phyloP scores from a whole-genome alignment of 257 asterid species.

The Solanum bukasovii region DNA sequence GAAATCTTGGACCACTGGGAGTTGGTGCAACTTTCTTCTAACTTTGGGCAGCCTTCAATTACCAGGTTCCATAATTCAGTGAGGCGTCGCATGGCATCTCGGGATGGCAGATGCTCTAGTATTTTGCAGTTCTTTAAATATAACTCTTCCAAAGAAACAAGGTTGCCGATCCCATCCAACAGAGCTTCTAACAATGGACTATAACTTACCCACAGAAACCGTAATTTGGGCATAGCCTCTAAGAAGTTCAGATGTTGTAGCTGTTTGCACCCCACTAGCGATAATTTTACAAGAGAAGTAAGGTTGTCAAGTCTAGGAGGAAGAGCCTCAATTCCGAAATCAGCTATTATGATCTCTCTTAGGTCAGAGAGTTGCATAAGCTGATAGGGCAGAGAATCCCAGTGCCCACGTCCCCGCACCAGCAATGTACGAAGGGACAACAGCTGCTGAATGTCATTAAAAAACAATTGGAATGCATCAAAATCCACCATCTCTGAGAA shows the following conservation, averaged over 20 bases:
- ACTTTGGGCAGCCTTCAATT: background rate
- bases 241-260: background rate
- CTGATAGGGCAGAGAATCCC: constrained; percentile 1
- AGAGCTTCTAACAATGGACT: no score
- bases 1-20: background rate
- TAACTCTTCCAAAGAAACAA: no score
- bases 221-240: background rate
- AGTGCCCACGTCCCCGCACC: background rate
- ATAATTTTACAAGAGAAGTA: background rate
- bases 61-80: fast-evolving
- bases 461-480: background rate
- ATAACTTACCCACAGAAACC: fast-evolving
- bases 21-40: background rate
- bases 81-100: background rate
- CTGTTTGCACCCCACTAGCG: fast-evolving
- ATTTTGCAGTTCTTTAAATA: background rate
- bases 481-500: background rate
- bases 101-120: background rate
- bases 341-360: fast-evolving
- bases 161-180: no score
- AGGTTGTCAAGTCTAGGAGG: constrained; percentile 16
- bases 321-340: constrained; percentile 8
- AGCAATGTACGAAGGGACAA: background rate
- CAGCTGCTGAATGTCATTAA: background rate
- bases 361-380: constrained; percentile 11